phyloP scores from a whole-genome alignment of 2,329 filamentous ascomycete genomes.

The Fusarium sp. region DNA sequence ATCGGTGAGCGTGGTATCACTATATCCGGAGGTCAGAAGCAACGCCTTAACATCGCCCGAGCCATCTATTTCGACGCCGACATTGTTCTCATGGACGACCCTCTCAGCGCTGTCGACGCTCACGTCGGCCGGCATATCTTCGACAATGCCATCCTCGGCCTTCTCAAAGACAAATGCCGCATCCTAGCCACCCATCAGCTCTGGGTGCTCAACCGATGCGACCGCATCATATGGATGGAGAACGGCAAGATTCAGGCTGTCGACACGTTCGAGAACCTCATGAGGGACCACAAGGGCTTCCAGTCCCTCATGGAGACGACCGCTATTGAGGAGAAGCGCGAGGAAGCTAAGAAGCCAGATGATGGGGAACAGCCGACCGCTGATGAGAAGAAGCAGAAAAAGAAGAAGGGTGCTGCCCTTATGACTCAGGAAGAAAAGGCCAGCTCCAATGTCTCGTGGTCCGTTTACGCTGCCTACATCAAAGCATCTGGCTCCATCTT shows the following conservation, averaged over 20 bases:
- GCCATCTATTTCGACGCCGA: constrained; percentile 77
- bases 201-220: constrained; percentile 89
- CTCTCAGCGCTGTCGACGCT: constrained; percentile 75
- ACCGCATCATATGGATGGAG: constrained; percentile 94
- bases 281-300: constrained; percentile 82
- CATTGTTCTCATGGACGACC: constrained; percentile 76
- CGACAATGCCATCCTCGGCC: constrained; percentile 90
- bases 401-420: constrained; percentile 67
- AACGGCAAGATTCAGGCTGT: constrained; percentile 84
- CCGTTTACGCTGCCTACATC: constrained; percentile 82
- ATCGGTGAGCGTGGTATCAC: constrained; percentile 97
- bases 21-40: constrained; percentile 94
- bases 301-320: constrained; percentile 87
- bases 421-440: constrained; percentile 81
- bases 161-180: constrained; percentile 88
- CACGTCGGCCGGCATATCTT: constrained; percentile 83
- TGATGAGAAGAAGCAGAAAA: constrained; percentile 62
- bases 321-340: constrained; percentile 73
- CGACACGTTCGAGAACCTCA: constrained; percentile 90
- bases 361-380: constrained; percentile 53
- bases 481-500: constrained; percentile 77
- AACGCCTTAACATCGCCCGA: constrained; percentile 92
- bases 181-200: constrained; percentile 95
- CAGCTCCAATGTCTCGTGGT: constrained; percentile 80
- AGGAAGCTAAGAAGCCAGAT: constrained; percentile 61